These are phyloP conservation scores for Lasiodiplodia theobromae DNA, from an alignment of 2,329 filamentous ascomycete species.

Conservation along the genomic window DNA sequence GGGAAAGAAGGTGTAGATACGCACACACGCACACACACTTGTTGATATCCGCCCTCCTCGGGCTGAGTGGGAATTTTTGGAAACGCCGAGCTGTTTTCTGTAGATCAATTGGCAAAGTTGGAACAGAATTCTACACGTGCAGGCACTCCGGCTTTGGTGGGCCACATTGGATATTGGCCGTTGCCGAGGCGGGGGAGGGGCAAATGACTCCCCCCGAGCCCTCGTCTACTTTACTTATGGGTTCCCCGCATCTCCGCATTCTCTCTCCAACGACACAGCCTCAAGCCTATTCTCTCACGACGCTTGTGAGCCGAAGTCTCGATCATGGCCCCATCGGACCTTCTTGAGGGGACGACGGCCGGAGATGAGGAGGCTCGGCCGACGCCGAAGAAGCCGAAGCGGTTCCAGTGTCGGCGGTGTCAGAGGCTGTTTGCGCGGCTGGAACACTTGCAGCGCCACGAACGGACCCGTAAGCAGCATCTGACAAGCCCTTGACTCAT, in stretches of 20 bases:
- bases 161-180: too few relatives aligned
- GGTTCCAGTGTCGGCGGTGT: conserved; percentile 44
- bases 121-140: not conserved
- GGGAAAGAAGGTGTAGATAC: conserved; percentile 55
- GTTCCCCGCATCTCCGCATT: conserved; percentile 26
- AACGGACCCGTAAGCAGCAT: conserved; percentile 45
- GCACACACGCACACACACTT: not conserved
- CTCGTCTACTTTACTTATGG: not conserved
- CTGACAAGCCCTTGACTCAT: not conserved
- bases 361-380: conserved; percentile 34
- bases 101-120: too few relatives aligned
- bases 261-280: not conserved
- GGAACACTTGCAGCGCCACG: conserved; percentile 51
- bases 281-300: not conserved
- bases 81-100: too few relatives aligned
- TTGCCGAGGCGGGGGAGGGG: conserved; percentile 4
- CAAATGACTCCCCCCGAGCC: not conserved
- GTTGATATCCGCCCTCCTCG: not conserved
- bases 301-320: not conserved
- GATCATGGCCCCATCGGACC: not conserved
- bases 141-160: not conserved
- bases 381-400: conserved; percentile 45
- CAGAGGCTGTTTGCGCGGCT: conserved; percentile 46
- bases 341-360: conserved; percentile 36
- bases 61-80: too few relatives aligned